Percentiles rank a stretch among this genome's conserved stretches.
These are phyloP conservation scores for Kodamaea sp. DNA, from an alignment of 1,139 yeast species.

Conservation along the genomic window DNA sequence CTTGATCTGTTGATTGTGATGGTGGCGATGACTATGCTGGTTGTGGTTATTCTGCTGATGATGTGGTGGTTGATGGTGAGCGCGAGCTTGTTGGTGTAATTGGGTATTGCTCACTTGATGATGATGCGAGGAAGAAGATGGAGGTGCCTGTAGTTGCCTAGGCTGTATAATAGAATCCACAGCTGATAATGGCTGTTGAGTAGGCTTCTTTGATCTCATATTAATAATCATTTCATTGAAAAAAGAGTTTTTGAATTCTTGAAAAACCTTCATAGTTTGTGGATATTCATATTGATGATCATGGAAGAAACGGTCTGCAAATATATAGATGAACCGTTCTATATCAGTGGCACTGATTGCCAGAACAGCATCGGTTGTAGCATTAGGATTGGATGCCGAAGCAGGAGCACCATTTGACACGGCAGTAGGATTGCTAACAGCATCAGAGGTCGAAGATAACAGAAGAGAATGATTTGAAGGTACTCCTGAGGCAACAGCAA, in stretches of 20 bases:
- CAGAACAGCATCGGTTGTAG: slow-evolving; percentile 11
- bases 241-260: slow-evolving; percentile 48
- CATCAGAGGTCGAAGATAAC: slow-evolving; percentile 1
- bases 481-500: too few species aligned
- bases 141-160: slow-evolving; percentile 6
- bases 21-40: slow-evolving; percentile 8
- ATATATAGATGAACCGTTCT: slow-evolving; percentile 46
- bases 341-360: slow-evolving; percentile 40
- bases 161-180: too few species aligned
- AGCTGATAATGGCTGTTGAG: slow-evolving; percentile 8
- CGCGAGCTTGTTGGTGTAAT: slow-evolving; percentile 1
- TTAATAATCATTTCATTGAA: slow-evolving; percentile 46
- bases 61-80: slow-evolving; percentile 5
- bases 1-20: slow-evolving; percentile 9
- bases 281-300: slow-evolving; percentile 46
- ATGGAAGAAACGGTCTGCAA: slow-evolving; percentile 47
- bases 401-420: not conserved
- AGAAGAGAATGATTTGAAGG: not conserved
- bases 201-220: slow-evolving; percentile 26
- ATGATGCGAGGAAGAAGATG: not conserved
- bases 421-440: too few species aligned
- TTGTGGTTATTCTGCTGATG: slow-evolving; percentile 4
- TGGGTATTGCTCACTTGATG: slow-evolving; percentile 8
- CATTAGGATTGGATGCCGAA: slow-evolving; percentile 5
- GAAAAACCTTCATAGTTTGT: slow-evolving; percentile 47